A percentile compares a stretch with the other conserved stretches of the same genome.
Evolutionary conservation across 2,329 filamentous ascomycete species (phyloP).

Genomic region (Venturia asperata): DNA sequence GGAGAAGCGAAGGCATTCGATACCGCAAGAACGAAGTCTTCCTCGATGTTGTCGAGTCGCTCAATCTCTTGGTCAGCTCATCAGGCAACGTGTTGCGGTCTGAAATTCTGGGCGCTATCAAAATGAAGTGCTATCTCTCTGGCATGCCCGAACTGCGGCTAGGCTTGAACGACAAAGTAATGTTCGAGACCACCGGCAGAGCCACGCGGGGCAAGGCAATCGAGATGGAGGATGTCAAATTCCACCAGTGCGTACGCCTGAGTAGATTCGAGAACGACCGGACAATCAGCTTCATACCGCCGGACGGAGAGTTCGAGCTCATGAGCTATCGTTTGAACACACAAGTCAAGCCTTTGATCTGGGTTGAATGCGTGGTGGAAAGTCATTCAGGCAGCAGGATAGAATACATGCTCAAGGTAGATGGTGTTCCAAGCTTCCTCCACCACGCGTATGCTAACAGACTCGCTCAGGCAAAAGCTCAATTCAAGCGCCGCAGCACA

Average conservation of each 20-base stretch:
- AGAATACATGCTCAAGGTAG: constrained; percentile 93
- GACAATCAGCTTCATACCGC: constrained; percentile 97
- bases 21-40: constrained; percentile 99
- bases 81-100: constrained; percentile 93
- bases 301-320: constrained; percentile 96
- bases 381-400: constrained; percentile 91
- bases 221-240: constrained; percentile 99
- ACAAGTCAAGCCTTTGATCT: constrained; percentile 95
- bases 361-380: constrained; percentile 97
- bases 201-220: constrained; percentile 94
- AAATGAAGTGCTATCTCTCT: constrained; percentile 99
- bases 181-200: constrained; percentile 96
- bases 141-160: constrained; percentile 95
- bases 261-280: constrained; percentile 97
- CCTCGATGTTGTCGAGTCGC: constrained; percentile 90
- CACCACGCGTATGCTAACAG: not conserved
- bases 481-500: constrained; percentile 96
- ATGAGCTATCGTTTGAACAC: constrained; percentile 99
- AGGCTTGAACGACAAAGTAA: constrained; percentile 96
- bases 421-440: constrained; percentile 16
- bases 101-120: constrained; percentile 93
- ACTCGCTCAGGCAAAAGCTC: constrained; percentile 62
- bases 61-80: constrained; percentile 90
- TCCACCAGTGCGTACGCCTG: constrained; percentile 94
- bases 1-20: constrained; percentile 94